A percentile compares a stretch with the other conserved stretches of the same genome.
phyloP scores from a whole-genome alignment of 768 basidiomycete genomes.

The Termitomyces sp. region DNA sequence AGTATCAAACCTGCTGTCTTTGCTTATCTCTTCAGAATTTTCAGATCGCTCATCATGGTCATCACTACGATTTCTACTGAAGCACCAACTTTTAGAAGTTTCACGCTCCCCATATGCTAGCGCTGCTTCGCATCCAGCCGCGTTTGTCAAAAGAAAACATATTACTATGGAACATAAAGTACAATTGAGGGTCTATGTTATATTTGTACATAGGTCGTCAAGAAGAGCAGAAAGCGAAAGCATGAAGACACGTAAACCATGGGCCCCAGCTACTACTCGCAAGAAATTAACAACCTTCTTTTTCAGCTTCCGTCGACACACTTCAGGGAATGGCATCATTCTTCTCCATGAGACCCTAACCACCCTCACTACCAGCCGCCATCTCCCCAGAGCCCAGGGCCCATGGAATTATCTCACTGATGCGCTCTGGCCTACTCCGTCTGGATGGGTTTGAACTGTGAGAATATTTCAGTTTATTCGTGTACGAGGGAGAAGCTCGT shows the following conservation, averaged over 20 bases:
- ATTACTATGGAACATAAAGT: not conserved
- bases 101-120: no score
- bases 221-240: not conserved
- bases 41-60: no score
- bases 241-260: not conserved
- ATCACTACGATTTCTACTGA: no score
- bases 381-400: slow-evolving; percentile 41
- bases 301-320: slow-evolving; percentile 44
- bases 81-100: no score
- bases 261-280: not conserved
- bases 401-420: slow-evolving; percentile 39
- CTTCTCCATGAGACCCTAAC: slow-evolving; percentile 40
- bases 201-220: not conserved
- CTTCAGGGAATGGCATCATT: slow-evolving; percentile 31
- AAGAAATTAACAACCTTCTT: slow-evolving; percentile 28
- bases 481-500: slow-evolving; percentile 40
- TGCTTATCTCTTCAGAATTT: no score
- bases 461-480: slow-evolving; percentile 40
- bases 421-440: slow-evolving; percentile 46
- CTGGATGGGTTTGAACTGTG: slow-evolving; percentile 34
- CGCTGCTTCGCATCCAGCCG: no score
- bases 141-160: not conserved
- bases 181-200: no score
- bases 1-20: no score
- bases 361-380: slow-evolving; percentile 42